These are phyloP conservation scores for Neospora caninum DNA, from an alignment of 169 alveolate species.

Conservation along the genomic window DNA sequence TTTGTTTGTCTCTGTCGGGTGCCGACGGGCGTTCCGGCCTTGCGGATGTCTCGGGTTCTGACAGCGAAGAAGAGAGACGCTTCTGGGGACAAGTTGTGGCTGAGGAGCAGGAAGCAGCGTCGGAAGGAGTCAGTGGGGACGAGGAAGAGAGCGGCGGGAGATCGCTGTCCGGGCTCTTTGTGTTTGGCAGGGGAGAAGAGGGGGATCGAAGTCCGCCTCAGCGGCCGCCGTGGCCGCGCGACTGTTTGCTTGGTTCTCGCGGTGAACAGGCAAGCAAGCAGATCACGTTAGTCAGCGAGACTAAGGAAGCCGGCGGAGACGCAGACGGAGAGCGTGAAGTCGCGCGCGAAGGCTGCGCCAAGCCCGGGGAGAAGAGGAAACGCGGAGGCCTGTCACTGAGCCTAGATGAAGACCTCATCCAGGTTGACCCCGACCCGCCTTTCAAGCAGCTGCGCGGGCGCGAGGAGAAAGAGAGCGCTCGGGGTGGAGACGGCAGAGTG, in stretches of 20 bases:
- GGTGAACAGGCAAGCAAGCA: no score
- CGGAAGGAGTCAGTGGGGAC: background rate
- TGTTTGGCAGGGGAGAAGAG: background rate
- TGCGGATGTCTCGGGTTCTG: no score
- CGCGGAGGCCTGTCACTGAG: background rate
- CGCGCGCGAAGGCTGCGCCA: background rate
- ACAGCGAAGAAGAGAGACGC: no score
- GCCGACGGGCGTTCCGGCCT: no score
- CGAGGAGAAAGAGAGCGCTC: background rate
- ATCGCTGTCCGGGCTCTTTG: background rate
- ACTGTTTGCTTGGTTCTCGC: no score
- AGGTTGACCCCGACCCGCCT: no score
- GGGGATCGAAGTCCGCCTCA: background rate
- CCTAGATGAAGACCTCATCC: no score
- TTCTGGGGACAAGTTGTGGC: no score
- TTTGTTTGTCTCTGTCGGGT: no score
- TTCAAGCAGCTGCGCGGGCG: no score
- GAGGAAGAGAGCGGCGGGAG: background rate
- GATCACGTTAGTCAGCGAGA: background rate
- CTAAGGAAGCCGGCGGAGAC: background rate
- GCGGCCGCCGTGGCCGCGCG: no score
- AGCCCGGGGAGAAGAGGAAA: background rate
- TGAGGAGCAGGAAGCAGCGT: no score
- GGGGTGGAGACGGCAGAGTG: background rate
- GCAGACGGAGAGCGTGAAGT: background rate